Percentiles rank a stretch among this genome's conserved stretches.
Conservation (phyloP, 345 rosid species). For the Alliaria petiolata region DNA sequence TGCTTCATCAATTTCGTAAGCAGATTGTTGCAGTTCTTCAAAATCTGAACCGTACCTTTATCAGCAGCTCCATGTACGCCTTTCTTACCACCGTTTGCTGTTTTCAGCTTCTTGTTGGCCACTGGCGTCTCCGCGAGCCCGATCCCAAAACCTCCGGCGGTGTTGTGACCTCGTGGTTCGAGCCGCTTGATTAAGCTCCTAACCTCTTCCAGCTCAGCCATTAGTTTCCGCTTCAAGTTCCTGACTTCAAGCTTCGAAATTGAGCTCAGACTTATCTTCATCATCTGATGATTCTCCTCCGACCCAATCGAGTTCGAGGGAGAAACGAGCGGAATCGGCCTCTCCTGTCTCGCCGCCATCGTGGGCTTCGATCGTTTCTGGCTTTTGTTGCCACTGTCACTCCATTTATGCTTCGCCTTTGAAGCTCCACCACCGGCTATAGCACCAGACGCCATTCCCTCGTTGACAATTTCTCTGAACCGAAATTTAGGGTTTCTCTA, state of each 20-base stretch:
- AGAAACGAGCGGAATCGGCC: conserved; percentile 18
- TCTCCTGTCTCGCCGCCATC: conserved; percentile 5
- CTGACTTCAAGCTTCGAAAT: conserved; percentile 32
- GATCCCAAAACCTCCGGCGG: conserved; percentile 31
- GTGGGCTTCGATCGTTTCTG: conserved; percentile 16
- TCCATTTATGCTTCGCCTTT: conserved; percentile 30
- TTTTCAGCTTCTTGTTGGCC: conserved; percentile 42
- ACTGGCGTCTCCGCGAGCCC: conserved; percentile 31
- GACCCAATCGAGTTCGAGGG: conserved; percentile 21
- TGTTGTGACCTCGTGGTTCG: conserved; percentile 31
- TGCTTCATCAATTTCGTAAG: conserved; percentile 77
- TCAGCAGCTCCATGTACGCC: conserved; percentile 19
- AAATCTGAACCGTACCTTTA: conserved; percentile 41
- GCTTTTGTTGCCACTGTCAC: conserved; percentile 19
- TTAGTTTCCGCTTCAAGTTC: conserved; percentile 30
- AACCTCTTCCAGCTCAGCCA: conserved; percentile 27
- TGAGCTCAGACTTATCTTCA: conserved; percentile 32
- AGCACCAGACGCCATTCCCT: conserved; percentile 32
- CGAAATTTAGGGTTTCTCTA: not conserved
- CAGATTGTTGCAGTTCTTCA: conserved; percentile 56
- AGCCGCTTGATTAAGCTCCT: conserved; percentile 31
- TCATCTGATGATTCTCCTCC: conserved; percentile 18
- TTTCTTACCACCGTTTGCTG: conserved; percentile 28
- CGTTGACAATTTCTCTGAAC: not conserved
- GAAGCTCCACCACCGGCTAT: conserved; percentile 23